These are phyloP conservation scores for Xanthoconium stramineum DNA, from an alignment of 768 basidiomycete species.

Conservation along the genomic window DNA sequence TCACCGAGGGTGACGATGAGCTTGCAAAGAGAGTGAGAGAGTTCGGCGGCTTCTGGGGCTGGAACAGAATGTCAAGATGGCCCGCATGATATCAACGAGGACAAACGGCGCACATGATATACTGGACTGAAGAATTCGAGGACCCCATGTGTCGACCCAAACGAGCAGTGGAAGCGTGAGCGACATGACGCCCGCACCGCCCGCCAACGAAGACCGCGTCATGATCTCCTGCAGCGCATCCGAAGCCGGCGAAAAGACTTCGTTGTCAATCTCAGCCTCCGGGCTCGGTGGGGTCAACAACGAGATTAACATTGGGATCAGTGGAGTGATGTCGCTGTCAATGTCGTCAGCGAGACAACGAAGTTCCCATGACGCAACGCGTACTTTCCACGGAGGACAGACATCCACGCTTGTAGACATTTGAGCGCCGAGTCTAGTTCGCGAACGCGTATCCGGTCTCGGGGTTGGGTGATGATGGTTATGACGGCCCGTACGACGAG, in stretches of 20 bases:
- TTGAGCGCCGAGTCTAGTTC: slow-evolving; percentile 71
- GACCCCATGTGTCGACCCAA: slow-evolving; percentile 64
- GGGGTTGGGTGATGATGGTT: slow-evolving; percentile 47
- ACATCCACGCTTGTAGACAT: slow-evolving; percentile 84
- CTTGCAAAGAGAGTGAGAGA: slow-evolving; percentile 74
- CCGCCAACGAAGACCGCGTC: slow-evolving; percentile 65
- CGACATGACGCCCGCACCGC: slow-evolving; percentile 63
- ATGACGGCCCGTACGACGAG: slow-evolving; percentile 70
- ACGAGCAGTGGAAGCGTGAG: slow-evolving; percentile 84
- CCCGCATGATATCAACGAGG: not conserved
- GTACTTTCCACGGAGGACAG: slow-evolving; percentile 64
- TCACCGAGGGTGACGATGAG: slow-evolving; percentile 80
- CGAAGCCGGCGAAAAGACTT: slow-evolving; percentile 59
- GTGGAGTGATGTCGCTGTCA: slow-evolving; percentile 61
- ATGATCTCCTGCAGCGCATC: slow-evolving; percentile 78
- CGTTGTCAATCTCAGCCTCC: slow-evolving; percentile 40
- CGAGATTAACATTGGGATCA: slow-evolving; percentile 64
- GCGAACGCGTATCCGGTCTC: slow-evolving; percentile 25
- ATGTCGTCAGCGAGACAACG: not conserved
- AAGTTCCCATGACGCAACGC: slow-evolving; percentile 16
- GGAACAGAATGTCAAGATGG: not conserved
- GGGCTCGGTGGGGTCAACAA: slow-evolving; percentile 34
- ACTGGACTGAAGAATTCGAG: slow-evolving; percentile 39
- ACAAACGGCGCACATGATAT: slow-evolving; percentile 32
- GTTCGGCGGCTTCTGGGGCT: slow-evolving; percentile 41